Conservation (phyloP, 169 alveolate genomes). For the Miamiensis avidus region DNA sequence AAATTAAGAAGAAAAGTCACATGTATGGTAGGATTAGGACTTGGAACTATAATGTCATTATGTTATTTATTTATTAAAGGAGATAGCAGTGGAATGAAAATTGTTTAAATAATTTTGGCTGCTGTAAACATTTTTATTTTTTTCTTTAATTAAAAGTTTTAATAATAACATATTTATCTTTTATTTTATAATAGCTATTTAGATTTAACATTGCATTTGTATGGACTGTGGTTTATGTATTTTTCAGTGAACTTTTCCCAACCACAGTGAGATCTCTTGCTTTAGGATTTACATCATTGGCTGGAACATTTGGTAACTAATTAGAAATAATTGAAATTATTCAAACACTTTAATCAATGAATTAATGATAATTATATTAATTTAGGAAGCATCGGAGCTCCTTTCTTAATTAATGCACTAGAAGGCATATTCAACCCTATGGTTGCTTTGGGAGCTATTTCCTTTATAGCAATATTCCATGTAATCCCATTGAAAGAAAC, state of each 20-base stretch:
- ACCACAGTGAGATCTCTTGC: slow-evolving; percentile 45
- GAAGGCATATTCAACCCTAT: slow-evolving; percentile 24
- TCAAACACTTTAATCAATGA: too few species aligned
- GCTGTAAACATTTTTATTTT: slow-evolving; percentile 13
- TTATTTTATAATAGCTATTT: slow-evolving; percentile 11
- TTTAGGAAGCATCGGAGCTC: slow-evolving; percentile 13
- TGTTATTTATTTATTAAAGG: slow-evolving; percentile 17
- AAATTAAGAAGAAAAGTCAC: slow-evolving; percentile 29
- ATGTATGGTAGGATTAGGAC: slow-evolving; percentile 17
- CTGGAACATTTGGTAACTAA: slow-evolving; percentile 34
- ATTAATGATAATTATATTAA: too few species aligned
- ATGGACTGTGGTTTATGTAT: slow-evolving; percentile 40
- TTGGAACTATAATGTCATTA: slow-evolving; percentile 9
- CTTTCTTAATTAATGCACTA: slow-evolving; percentile 12
- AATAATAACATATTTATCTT: neutral
- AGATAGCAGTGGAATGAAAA: neutral
- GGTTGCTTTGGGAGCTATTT: slow-evolving; percentile 32
- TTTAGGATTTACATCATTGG: slow-evolving; percentile 38
- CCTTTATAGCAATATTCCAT: neutral
- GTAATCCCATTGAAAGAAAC: slow-evolving; percentile 34
- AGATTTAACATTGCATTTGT: slow-evolving; percentile 42
- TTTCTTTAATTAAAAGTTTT: neutral
- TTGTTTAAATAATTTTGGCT: slow-evolving; percentile 31
- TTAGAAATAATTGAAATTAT: too few species aligned
- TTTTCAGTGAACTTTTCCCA: slow-evolving; percentile 44